Conservation (phyloP, 108 stramenopile species). For the Nitzschia inconspicua region DNA sequence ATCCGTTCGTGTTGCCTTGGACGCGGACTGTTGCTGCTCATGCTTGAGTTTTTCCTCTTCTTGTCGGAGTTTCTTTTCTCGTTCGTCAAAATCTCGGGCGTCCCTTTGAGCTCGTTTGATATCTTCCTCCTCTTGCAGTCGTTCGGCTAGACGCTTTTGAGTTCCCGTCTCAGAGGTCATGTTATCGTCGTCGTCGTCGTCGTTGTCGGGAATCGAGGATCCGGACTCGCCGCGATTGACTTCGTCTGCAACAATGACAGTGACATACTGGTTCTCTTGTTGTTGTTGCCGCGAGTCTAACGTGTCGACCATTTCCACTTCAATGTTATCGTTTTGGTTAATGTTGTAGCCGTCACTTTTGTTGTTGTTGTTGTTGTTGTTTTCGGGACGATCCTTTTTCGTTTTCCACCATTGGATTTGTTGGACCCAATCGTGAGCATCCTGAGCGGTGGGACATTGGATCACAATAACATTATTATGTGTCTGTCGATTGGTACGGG, state of each 20-base stretch:
- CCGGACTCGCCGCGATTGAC: background rate
- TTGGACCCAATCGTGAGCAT: constrained; percentile 72
- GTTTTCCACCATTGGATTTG: background rate
- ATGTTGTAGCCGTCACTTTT: background rate
- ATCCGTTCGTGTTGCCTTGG: constrained; percentile 1
- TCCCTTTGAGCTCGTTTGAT: too few species aligned
- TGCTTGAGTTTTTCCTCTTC: background rate
- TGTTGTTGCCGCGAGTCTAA: background rate
- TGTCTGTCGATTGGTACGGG: background rate
- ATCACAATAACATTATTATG: constrained; percentile 35
- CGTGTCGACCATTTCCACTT: constrained; percentile 1
- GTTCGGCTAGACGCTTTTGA: background rate
- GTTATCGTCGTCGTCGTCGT: background rate
- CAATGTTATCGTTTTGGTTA: background rate
- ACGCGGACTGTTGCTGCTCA: background rate
- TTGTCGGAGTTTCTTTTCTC: background rate
- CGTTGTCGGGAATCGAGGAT: background rate
- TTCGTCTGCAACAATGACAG: too few species aligned
- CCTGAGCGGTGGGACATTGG: constrained; percentile 52
- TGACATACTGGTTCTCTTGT: too few species aligned
- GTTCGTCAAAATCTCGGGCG: too few species aligned
- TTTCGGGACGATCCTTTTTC: background rate
- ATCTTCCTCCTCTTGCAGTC: too few species aligned
- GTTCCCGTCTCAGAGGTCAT: background rate
- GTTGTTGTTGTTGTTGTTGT: background rate